Conservation (phyloP, 768 basidiomycete species). For the Lactifluus hygrophoroides region DNA sequence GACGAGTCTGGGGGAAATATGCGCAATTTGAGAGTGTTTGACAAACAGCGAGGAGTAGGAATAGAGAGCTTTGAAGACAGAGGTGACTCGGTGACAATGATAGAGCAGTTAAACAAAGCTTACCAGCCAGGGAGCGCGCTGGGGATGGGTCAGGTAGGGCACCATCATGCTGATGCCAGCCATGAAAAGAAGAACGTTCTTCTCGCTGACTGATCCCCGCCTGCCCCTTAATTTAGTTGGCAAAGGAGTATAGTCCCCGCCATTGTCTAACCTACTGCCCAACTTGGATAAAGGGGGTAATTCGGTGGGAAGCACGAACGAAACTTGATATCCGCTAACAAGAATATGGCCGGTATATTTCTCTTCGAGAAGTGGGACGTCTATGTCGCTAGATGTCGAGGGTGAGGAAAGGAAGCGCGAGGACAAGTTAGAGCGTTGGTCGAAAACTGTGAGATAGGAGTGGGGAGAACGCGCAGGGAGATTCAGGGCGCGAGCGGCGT, state of each 20-base stretch:
- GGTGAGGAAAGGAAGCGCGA: slow-evolving; percentile 32
- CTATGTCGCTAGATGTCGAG: slow-evolving; percentile 24
- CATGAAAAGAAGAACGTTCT: slow-evolving; percentile 63
- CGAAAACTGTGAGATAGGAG: slow-evolving; percentile 52
- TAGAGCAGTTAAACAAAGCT: slow-evolving; percentile 9
- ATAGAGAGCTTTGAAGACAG: slow-evolving; percentile 50
- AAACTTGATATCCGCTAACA: slow-evolving; percentile 68
- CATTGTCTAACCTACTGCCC: slow-evolving; percentile 14
- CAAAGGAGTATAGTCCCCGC: slow-evolving; percentile 13
- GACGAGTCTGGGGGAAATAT: slow-evolving; percentile 54
- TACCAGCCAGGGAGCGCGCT: slow-evolving; percentile 68
- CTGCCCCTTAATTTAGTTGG: slow-evolving; percentile 25
- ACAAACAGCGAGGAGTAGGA: slow-evolving; percentile 68
- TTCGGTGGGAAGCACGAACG: slow-evolving; percentile 65
- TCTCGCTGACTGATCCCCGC: slow-evolving; percentile 51
- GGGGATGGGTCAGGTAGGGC: slow-evolving; percentile 58
- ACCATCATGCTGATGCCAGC: slow-evolving; percentile 72
- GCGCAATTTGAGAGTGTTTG: slow-evolving; percentile 64
- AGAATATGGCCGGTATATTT: slow-evolving; percentile 69
- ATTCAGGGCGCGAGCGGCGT: slow-evolving; percentile 60
- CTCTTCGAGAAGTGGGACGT: slow-evolving; percentile 44
- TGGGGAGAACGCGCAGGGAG: slow-evolving; percentile 52
- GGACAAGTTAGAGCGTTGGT: slow-evolving; percentile 24
- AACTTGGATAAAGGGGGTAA: slow-evolving; percentile 31
- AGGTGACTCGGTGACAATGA: not conserved